Conservation (phyloP, 2,329 filamentous ascomycete genomes). For the Epichloe baconii region DNA sequence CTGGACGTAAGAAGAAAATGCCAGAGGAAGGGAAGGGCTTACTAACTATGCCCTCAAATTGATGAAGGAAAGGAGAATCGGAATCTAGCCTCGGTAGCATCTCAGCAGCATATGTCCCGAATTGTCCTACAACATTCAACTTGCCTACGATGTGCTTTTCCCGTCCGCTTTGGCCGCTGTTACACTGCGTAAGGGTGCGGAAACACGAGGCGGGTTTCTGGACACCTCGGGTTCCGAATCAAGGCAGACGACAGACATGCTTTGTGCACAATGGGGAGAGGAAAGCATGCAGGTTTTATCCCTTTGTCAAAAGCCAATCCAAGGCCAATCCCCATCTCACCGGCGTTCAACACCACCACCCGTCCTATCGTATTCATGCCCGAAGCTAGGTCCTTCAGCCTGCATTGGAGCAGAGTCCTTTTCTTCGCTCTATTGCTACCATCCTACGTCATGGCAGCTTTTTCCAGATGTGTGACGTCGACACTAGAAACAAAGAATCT, state of each 20-base stretch:
- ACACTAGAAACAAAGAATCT: neutral
- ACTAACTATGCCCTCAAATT: too few species aligned
- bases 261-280: neutral
- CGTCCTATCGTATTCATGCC: neutral
- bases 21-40: too few species aligned
- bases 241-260: neutral
- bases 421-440: too few species aligned
- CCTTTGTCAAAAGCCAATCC: neutral
- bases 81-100: neutral
- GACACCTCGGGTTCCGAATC: neutral
- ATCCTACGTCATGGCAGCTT: neutral
- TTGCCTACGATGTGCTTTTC: neutral
- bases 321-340: neutral
- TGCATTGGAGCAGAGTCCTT: too few species aligned
- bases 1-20: too few species aligned
- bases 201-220: neutral
- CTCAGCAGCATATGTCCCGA: neutral
- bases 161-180: conserved; percentile 3
- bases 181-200: neutral
- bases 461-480: neutral
- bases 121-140: conserved; percentile 1
- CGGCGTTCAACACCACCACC: neutral
- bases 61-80: neutral
- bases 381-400: too few species aligned
- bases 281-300: neutral